Percentiles rank a stretch among this genome's conserved stretches.
Conservation (phyloP, 768 basidiomycete genomes). For the Leucocoprinus birnbaumii region DNA sequence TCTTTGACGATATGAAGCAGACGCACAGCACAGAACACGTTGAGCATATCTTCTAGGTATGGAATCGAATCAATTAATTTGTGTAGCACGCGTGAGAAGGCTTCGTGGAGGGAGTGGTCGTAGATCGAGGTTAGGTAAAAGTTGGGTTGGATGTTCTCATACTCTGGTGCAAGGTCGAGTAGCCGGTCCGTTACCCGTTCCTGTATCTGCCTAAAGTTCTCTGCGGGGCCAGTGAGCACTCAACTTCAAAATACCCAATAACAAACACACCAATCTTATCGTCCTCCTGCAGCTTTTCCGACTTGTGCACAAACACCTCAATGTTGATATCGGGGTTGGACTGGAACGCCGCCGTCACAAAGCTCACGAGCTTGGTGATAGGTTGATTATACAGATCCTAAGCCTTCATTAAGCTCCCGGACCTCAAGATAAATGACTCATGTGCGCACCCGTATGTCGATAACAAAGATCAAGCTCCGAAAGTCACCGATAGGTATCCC, state of each 20-base stretch:
- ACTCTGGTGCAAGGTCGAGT: slow-evolving; percentile 70
- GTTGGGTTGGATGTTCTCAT: slow-evolving; percentile 75
- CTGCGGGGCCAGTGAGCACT: slow-evolving; percentile 31
- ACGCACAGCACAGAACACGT: slow-evolving; percentile 77
- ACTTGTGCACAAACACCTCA: slow-evolving; percentile 95
- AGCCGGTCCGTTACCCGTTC: slow-evolving; percentile 84
- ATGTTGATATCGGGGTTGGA: slow-evolving; percentile 76
- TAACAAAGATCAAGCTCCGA: slow-evolving; percentile 86
- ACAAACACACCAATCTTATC: slow-evolving; percentile 77
- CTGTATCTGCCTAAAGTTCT: slow-evolving; percentile 90
- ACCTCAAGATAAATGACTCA: slow-evolving; percentile 8
- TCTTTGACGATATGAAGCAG: background rate
- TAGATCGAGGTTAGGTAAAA: slow-evolving; percentile 93
- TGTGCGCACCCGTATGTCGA: slow-evolving; percentile 87
- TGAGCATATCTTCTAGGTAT: slow-evolving; percentile 83
- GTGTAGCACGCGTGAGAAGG: slow-evolving; percentile 87
- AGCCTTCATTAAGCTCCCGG: background rate
- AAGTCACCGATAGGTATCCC: slow-evolving; percentile 75
- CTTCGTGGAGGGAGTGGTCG: slow-evolving; percentile 89
- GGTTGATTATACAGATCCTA: slow-evolving; percentile 86
- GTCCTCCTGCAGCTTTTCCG: slow-evolving; percentile 87
- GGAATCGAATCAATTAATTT: slow-evolving; percentile 83
- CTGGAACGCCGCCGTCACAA: slow-evolving; percentile 73
- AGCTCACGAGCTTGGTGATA: slow-evolving; percentile 77
- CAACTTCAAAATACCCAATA: background rate